Evolutionary conservation across 495 filamentous ascomycete species (phyloP), one percentile per base, ranked within the genome.

Genomic region (Copromyces sp.): DNA sequence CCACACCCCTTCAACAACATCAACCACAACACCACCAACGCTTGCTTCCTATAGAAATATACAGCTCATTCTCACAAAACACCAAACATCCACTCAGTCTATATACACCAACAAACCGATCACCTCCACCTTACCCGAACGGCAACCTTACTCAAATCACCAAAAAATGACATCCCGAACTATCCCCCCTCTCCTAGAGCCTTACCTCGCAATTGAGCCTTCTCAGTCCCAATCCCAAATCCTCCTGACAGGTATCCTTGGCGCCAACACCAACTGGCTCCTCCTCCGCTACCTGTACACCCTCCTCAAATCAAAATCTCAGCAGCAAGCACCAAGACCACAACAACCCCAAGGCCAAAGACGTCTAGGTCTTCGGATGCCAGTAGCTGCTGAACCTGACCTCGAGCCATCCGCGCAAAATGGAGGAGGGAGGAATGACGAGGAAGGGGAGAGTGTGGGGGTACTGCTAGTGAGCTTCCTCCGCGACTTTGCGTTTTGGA

Each of bases 401-500:
- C 12, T 61, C 0, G 53, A 61, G 11, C 24, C 12, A 7, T 11
- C 5, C 1, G 44, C n/a, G n/a, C 42, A 68, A 40, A 68, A 39
- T 71, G 45, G 45, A 69, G 39, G 42, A 7, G 61, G 24, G 0
- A 42, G 17, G 0, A 73, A 76, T n/a, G 73, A 76, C 17, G 75
- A 73, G 4, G 65, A 71, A 14, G 69, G 68, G 12, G 42, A 61
- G 4, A 72, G 69, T 9, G 73, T 72, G 11, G 79, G 84, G n/a
- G 89, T 98, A 4, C 82, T 97, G 17, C 82, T 97, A 0, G 89
- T 94, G 73, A 94, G 91, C 82, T 86, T 97, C 90, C 80, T 96
- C 81, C 87, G 92, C 70, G 90, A 94, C 75, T 86, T 82, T 73
- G 82, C 86, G 37, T 96, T 96, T 78, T 97, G 94, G 94, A 89